Evolutionary conservation across 768 basidiomycete species (phyloP).

Genomic region (Kwoniella shandongensis): DNA sequence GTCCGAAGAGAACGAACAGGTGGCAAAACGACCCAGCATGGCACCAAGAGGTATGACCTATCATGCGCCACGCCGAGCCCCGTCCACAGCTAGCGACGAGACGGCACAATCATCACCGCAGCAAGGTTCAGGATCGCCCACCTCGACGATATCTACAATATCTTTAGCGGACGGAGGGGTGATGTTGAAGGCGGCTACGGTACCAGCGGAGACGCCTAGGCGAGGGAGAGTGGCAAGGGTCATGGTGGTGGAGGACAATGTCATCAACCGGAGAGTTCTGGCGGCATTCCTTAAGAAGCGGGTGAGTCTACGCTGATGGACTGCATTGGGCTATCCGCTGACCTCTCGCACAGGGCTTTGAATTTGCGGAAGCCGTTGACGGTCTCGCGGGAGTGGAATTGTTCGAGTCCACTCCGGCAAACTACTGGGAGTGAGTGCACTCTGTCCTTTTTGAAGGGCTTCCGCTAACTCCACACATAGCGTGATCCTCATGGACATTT

Average conservation of each 20-base stretch:
- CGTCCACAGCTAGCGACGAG: conserved; percentile 25
- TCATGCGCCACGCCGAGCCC: conserved; percentile 25
- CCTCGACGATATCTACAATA: conserved; percentile 49
- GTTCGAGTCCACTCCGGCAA: conserved; percentile 62
- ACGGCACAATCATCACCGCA: conserved; percentile 28
- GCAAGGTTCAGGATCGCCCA: conserved; percentile 46
- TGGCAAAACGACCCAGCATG: conserved; percentile 58
- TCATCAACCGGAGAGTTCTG: conserved; percentile 77
- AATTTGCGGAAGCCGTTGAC: conserved; percentile 75
- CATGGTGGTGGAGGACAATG: conserved; percentile 87
- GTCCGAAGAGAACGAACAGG: conserved; percentile 49
- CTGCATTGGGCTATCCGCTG: background rate
- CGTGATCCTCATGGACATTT: conserved; percentile 81
- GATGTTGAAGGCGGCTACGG: conserved; percentile 67
- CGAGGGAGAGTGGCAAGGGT: conserved; percentile 63
- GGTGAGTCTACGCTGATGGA: conserved; percentile 32
- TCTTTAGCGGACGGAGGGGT: conserved; percentile 60
- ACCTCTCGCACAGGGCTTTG: conserved; percentile 61
- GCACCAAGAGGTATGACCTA: conserved; percentile 58
- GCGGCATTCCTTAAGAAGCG: conserved; percentile 58
- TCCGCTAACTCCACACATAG: conserved; percentile 54
- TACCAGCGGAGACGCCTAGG: conserved; percentile 59
- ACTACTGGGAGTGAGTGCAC: conserved; percentile 77
- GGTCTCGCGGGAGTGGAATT: conserved; percentile 79
- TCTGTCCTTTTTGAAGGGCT: conserved; percentile 9